These are phyloP conservation scores for Oidiodendron maius DNA, from an alignment of 495 filamentous ascomycete species.

Conservation along the genomic window DNA sequence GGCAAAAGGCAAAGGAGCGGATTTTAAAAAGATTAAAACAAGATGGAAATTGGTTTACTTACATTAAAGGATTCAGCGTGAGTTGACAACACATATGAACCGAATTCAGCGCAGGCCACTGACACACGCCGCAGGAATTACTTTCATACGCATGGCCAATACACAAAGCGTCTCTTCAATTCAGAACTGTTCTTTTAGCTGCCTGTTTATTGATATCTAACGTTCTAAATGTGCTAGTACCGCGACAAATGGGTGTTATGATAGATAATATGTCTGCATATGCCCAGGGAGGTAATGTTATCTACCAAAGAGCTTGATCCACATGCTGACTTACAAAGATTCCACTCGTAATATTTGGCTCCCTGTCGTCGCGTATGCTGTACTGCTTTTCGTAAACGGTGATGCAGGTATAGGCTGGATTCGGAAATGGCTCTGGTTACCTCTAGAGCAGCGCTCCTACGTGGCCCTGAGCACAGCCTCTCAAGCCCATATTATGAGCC, in stretches of 20 bases:
- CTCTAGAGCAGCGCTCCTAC: constrained; percentile 59
- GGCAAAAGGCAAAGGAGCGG: constrained; percentile 41
- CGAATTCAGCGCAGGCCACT: constrained; percentile 3
- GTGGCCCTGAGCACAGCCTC: constrained; percentile 55
- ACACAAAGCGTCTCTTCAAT: constrained; percentile 46
- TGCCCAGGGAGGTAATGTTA: constrained; percentile 17
- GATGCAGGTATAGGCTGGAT: constrained; percentile 50
- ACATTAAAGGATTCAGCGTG: constrained; percentile 55
- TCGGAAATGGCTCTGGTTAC: constrained; percentile 56
- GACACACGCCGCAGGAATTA: constrained; percentile 40
- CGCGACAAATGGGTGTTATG: constrained; percentile 60
- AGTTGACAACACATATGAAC: constrained; percentile 15
- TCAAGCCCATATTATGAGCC: constrained; percentile 69
- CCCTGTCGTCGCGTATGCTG: constrained; percentile 47
- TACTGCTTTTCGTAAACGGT: constrained; percentile 48
- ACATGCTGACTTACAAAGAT: constrained; percentile 11
- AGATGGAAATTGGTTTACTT: constrained; percentile 59
- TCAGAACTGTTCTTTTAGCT: constrained; percentile 49
- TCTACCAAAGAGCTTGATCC: background rate
- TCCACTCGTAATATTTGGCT: constrained; percentile 31
- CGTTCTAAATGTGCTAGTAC: constrained; percentile 57
- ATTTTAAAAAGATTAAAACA: constrained; percentile 53
- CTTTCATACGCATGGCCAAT: constrained; percentile 62
- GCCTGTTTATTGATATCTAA: constrained; percentile 57
- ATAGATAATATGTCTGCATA: constrained; percentile 41